Evolutionary conservation across 139 green algal species (phyloP).

Genomic region (Spirogloea muscicola): DNA sequence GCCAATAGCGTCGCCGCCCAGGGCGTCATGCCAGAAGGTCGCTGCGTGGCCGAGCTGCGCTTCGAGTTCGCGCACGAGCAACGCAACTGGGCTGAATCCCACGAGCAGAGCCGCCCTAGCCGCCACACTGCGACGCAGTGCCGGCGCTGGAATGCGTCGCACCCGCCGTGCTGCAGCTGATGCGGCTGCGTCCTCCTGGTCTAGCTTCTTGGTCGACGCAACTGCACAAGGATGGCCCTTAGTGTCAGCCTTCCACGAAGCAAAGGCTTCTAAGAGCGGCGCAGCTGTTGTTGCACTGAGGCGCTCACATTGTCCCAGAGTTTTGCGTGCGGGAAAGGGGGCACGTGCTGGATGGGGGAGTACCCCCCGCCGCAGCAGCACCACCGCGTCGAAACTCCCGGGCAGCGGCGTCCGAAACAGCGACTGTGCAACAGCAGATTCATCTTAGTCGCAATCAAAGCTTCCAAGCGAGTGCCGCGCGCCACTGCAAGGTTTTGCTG

Average conservation of each 20-base stretch:
- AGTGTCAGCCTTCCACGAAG: neutral
- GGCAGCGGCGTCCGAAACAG: too few relatives aligned
- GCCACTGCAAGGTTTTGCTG: too few relatives aligned
- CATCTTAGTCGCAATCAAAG: too few relatives aligned
- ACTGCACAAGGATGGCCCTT: neutral
- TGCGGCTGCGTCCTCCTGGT: too few relatives aligned
- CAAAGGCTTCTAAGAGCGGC: neutral
- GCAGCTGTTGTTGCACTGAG: neutral
- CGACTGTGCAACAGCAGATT: too few relatives aligned
- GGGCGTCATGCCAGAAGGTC: conserved; percentile 2
- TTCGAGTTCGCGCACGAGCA: conserved; percentile 2
- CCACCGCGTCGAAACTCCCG: conserved; percentile 4
- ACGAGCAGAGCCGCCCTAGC: neutral
- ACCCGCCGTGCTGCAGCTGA: neutral
- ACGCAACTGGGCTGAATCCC: neutral
- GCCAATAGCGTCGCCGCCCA: conserved; percentile 2
- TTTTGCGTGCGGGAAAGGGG: neutral
- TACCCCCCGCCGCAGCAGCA: neutral
- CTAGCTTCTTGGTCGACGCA: neutral
- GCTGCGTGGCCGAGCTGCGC: neutral
- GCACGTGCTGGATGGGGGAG: conserved; percentile 5
- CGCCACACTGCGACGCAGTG: neutral
- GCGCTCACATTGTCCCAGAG: neutral
- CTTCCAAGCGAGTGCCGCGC: too few relatives aligned
- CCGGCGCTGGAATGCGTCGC: neutral